phyloP scores from a whole-genome alignment of 495 filamentous ascomycete genomes.

The Penicillium egyptiacum region DNA sequence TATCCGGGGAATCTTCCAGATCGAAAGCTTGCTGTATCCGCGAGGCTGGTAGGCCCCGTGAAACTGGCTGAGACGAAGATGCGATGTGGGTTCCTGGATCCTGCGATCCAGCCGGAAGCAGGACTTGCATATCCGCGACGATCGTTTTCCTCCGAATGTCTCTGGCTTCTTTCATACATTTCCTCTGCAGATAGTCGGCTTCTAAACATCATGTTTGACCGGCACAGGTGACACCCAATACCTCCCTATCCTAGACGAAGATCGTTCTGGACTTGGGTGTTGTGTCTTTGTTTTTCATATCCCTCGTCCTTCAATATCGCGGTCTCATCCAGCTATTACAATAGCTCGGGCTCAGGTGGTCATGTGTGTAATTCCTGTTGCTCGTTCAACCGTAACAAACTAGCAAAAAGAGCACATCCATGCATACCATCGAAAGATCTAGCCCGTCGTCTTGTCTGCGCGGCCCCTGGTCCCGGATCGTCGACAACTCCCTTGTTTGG shows the following conservation, averaged over 20 bases:
- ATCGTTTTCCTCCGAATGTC: slow-evolving; percentile 15
- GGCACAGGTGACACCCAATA: slow-evolving; percentile 7
- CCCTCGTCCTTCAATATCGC: background rate
- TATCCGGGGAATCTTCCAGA: slow-evolving; percentile 13
- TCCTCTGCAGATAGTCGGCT: slow-evolving; percentile 4
- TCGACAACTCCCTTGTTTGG: slow-evolving; percentile 24
- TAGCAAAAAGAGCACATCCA: background rate
- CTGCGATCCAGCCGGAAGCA: slow-evolving; percentile 25
- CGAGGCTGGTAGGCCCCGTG: background rate
- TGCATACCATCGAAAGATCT: slow-evolving; percentile 15
- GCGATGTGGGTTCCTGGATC: slow-evolving; percentile 12
- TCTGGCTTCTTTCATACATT: slow-evolving; percentile 3
- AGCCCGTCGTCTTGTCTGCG: slow-evolving; percentile 4
- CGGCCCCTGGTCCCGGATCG: slow-evolving; percentile 6
- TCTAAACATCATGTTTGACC: background rate
- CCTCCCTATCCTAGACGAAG: slow-evolving; percentile 9
- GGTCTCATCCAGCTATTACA: background rate
- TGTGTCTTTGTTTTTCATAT: slow-evolving; percentile 7
- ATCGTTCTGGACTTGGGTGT: slow-evolving; percentile 2
- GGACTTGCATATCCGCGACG: slow-evolving; percentile 27
- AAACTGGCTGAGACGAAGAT: slow-evolving; percentile 19
- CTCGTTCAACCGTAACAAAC: background rate
- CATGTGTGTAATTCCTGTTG: slow-evolving; percentile 2
- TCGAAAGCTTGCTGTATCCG: slow-evolving; percentile 12
- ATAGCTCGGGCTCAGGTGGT: background rate